Evolutionary conservation across 2,329 filamentous ascomycete genomes (phyloP).

Genomic region (Aspergillus sp.): DNA sequence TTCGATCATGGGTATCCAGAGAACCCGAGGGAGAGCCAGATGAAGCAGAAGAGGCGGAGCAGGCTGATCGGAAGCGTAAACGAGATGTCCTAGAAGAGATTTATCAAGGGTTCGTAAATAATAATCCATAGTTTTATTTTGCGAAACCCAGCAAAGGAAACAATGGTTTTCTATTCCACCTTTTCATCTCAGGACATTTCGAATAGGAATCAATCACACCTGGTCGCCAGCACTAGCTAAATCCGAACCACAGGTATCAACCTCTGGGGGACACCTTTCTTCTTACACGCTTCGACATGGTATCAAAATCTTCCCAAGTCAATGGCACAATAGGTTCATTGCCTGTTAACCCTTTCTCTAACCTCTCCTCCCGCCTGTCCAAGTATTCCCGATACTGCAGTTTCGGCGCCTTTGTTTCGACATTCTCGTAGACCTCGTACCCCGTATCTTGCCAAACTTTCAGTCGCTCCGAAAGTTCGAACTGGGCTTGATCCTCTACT

Average conservation of each 20-base stretch:
- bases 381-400: not conserved
- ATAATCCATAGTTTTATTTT: no score
- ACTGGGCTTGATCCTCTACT: not conserved
- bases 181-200: no score
- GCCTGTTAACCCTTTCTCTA: not conserved
- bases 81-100: slow-evolving; percentile 72
- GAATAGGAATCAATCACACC: no score
- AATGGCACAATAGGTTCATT: not conserved
- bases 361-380: not conserved
- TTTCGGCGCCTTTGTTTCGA: not conserved
- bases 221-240: no score
- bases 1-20: slow-evolving; percentile 68
- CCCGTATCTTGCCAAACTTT: not conserved
- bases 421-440: not conserved
- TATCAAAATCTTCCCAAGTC: no score
- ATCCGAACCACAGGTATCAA: no score
- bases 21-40: slow-evolving; percentile 42
- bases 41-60: slow-evolving; percentile 45
- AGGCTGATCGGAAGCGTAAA: slow-evolving; percentile 56
- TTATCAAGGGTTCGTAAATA: slow-evolving; percentile 64
- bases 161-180: no score
- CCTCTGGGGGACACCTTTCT: no score
- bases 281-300: no score
- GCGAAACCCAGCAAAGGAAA: no score
- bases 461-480: not conserved